Conservation (phyloP, 768 basidiomycete genomes). For the Leccinum broughii region DNA sequence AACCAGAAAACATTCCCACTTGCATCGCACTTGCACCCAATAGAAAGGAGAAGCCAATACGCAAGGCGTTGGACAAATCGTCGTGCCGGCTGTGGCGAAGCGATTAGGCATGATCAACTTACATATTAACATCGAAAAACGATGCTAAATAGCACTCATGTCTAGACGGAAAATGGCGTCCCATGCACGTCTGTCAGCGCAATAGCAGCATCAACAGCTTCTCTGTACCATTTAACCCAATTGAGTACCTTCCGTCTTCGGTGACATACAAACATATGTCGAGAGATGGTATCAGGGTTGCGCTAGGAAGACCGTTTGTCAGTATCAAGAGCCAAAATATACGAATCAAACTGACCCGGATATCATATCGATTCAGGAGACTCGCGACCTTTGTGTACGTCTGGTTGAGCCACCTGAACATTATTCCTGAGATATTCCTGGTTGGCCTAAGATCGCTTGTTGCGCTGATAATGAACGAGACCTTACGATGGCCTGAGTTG, state of each 20-base stretch:
- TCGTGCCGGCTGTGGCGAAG: constrained; percentile 40
- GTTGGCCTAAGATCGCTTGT: constrained; percentile 40
- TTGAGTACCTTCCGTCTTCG: constrained; percentile 35
- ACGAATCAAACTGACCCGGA: constrained; percentile 37
- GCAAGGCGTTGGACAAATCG: constrained; percentile 43
- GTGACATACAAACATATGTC: constrained; percentile 53
- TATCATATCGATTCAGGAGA: constrained; percentile 43
- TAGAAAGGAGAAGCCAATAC: constrained; percentile 36
- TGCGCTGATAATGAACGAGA: constrained; percentile 53
- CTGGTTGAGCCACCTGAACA: constrained; percentile 43
- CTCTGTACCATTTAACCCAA: constrained; percentile 47
- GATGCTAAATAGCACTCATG: background rate
- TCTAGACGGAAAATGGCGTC: background rate
- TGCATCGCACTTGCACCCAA: constrained; percentile 47
- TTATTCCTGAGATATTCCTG: constrained; percentile 49
- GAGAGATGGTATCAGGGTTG: constrained; percentile 45
- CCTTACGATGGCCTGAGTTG: constrained; percentile 25
- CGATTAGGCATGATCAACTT: constrained; percentile 7
- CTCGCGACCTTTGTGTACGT: constrained; percentile 43
- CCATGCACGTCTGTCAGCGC: constrained; percentile 5
- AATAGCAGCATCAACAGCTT: constrained; percentile 41
- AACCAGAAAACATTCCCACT: constrained; percentile 43
- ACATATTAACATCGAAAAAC: background rate
- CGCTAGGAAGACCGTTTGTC: constrained; percentile 27
- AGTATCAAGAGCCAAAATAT: background rate